Evolutionary conservation across 169 alveolate genomes (phyloP), one percentile per base, ranked within the genome.

Genomic region (Plasmodium vinckei): DNA sequence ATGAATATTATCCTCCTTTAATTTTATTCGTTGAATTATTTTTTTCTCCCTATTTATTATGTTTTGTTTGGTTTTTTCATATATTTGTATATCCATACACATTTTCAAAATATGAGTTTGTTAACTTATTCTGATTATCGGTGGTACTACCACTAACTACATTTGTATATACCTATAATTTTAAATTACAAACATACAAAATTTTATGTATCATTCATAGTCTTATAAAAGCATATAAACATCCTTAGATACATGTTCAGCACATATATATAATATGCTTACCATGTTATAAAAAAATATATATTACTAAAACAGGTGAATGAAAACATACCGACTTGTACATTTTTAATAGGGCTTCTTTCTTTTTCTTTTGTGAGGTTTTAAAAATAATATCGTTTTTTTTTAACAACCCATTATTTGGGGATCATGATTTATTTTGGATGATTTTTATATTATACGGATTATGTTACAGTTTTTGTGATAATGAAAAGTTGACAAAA

Each of bases 201-300:
- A 33, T 33, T 33, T 3, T 33, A 33, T 33, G 42, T 33, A 33
- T 9, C 25, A 51, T 42, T 70, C 53, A 51, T 6, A 17, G 25
- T 25, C 42, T 27, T 59, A 39, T 70, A 51, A 17, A 70, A 15
- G 3, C 53, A 59, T 9, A 39, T 59, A 51, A 21, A 57, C 25
- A 17, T 51, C 2, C 5, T 51, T 3, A 17, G 4, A 54, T 59
- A 19, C 44, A 17, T 9, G 13, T 9, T 17, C 19, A 47, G 15
- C 13, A 51, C 13, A 70, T 25, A 69, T 15, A 49, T 21, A 69
- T 47, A 21, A 7, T 69, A 46, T 25, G 49, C 79, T 17, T 25
- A 17, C 19, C 65, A 57, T 33, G 42, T 4, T 33, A 33, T 33
- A 33, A 33, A 33, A 33, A 33, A 33, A 33, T 27, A 33, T 2